Base-by-base conservation (phyloP, 805 yeast species). In the Lachancea sp. region DNA sequence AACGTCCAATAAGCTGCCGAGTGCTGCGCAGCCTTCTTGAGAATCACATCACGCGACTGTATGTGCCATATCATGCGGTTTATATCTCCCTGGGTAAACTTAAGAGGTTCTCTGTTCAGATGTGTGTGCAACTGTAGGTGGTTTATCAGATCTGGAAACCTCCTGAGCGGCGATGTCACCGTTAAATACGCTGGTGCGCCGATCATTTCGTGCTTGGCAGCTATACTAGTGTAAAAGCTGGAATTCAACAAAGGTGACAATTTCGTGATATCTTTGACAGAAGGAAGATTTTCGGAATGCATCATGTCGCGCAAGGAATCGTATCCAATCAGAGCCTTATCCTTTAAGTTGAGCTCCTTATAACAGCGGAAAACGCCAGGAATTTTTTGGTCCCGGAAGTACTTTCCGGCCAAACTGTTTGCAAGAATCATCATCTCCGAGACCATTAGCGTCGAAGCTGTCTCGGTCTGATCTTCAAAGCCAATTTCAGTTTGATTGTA, bases 111-210 rank as follows among this genome's bases (percentile, higher is more conserved):
- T 2, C 51, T 24, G 49, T 57, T 47, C 12, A 80, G 41, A 40
- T 54, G 58, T 1, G 75, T 56, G 41, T 77, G 80, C 1, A 85
- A 46, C 51, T 83, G 90, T 76, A 89, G 75, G 53, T 89, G 97
- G 52, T 81, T 80, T 7, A 88, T 58, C 45, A 88, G 61, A 58
- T 90, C 97, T 5, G 83, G 79, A 49, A 75, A 83, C 48, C 97
- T 68, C 57, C 97, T 70, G 47, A 92, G 66, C 2, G 98, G 97
- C 0, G 97, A 88, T 0, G 97, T 89, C 7, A 84, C 80, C 15
- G 86, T 83, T 4, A 82, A 69, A 53, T 89, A 87, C 5, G 64
- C 56, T 0, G 62, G 58, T 7, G 84, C 61, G 3, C 89, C 94
- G 20, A 87, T 61, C 47, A 83, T 75, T 17, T 69, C 65, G 61